A percentile compares a stretch with the other conserved stretches of the same genome.
Conservation (phyloP, 2,329 filamentous ascomycete genomes). For the Fusarium irregulare region DNA sequence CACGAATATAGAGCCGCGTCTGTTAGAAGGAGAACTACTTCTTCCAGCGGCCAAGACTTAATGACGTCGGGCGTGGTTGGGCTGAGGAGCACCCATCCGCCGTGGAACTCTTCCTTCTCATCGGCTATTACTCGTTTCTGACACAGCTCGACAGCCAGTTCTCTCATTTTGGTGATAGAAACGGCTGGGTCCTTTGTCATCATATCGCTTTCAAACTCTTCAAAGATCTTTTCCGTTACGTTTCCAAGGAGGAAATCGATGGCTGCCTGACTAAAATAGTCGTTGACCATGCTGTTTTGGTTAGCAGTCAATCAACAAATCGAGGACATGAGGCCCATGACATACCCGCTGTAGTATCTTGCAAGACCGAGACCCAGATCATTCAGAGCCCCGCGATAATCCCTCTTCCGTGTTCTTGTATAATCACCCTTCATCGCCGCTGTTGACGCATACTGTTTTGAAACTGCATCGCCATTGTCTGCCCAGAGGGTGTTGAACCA, state of each 20-base stretch:
- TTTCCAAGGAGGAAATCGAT: slow-evolving; percentile 96
- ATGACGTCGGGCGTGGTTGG: slow-evolving; percentile 78
- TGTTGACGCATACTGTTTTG: slow-evolving; percentile 94
- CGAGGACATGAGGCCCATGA: neutral
- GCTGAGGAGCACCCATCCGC: slow-evolving; percentile 88
- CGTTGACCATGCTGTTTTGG: slow-evolving; percentile 86
- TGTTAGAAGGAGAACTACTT: slow-evolving; percentile 88
- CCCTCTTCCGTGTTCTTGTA: slow-evolving; percentile 88
- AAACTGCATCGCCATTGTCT: slow-evolving; percentile 96
- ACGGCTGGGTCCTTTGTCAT: slow-evolving; percentile 92
- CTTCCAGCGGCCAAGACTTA: slow-evolving; percentile 80
- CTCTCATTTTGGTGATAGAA: slow-evolving; percentile 83
- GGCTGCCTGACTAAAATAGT: slow-evolving; percentile 94
- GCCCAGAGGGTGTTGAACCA: slow-evolving; percentile 99
- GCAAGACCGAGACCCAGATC: slow-evolving; percentile 91
- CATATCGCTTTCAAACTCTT: slow-evolving; percentile 94
- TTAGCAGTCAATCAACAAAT: slow-evolving; percentile 16
- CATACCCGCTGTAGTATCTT: slow-evolving; percentile 74
- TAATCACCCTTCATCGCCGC: slow-evolving; percentile 97
- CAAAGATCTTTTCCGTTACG: slow-evolving; percentile 84
- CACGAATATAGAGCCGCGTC: slow-evolving; percentile 88
- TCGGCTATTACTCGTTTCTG: slow-evolving; percentile 88
- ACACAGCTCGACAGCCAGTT: slow-evolving; percentile 90
- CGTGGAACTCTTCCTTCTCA: slow-evolving; percentile 84
- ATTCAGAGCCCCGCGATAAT: slow-evolving; percentile 90